Conservation (phyloP, 164 flowering plant species). For the Saururus chinensis region DNA sequence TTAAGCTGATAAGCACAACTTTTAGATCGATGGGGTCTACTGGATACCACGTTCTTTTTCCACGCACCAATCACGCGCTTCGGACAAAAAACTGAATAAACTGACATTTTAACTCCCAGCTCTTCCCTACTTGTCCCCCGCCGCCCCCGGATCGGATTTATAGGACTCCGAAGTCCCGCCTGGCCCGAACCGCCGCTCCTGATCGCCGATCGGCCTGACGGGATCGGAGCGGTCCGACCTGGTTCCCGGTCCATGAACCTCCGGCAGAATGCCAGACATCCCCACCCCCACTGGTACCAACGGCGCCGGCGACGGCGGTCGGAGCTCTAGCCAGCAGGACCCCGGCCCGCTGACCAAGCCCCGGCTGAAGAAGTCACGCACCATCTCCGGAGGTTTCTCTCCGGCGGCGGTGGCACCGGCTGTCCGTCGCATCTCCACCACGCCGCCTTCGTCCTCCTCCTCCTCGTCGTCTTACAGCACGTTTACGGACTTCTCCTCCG, state of each 20-base stretch:
- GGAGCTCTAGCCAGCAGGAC: background rate
- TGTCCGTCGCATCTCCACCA: conserved; percentile 32
- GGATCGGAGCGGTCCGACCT: background rate
- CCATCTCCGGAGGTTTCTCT: conserved; percentile 20
- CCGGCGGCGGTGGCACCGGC: conserved; percentile 30
- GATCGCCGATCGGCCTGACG: background rate
- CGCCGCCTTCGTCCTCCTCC: conserved; percentile 16
- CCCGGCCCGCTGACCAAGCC: conserved; percentile 13
- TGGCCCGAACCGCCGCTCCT: background rate
- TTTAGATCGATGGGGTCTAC: too few species aligned
- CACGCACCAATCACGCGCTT: too few species aligned
- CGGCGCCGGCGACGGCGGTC: background rate
- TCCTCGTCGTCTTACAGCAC: conserved; percentile 8
- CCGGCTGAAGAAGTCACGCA: conserved; percentile 36
- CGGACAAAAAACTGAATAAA: background rate
- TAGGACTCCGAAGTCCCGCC: background rate
- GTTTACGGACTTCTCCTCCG: background rate
- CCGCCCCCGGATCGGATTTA: background rate
- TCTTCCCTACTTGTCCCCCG: background rate
- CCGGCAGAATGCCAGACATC: conserved; percentile 4
- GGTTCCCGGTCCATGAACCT: background rate
- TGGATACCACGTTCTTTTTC: too few species aligned
- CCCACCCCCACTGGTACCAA: background rate
- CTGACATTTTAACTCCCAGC: background rate
- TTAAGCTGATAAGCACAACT: too few species aligned